These are phyloP conservation scores for Pseudogymnoascus sp. DNA, from an alignment of 2,329 filamentous ascomycete genomes.

Conservation along the genomic window DNA sequence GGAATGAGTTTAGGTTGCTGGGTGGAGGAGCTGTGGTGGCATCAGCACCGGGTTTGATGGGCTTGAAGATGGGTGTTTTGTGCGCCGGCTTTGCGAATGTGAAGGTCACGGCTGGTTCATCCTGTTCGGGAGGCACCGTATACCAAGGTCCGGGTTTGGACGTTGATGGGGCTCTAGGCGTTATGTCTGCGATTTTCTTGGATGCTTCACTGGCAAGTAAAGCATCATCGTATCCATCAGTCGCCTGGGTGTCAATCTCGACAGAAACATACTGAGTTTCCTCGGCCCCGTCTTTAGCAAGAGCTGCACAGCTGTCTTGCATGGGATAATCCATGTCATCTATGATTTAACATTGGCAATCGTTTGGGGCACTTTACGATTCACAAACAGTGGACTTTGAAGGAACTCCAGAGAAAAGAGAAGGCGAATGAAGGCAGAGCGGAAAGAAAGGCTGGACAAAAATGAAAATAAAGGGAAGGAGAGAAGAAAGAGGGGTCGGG, in stretches of 20 bases:
- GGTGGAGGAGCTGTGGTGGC: not conserved
- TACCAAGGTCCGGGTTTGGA: not conserved
- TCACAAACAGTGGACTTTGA: not conserved
- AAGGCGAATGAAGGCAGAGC: not conserved
- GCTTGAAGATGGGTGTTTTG: not conserved
- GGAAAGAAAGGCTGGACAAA: not conserved
- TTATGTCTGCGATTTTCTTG: not conserved
- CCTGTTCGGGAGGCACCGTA: not conserved
- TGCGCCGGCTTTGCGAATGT: not conserved
- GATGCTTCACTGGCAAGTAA: too few species aligned
- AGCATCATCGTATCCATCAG: constrained; percentile 4
- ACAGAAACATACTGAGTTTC: constrained; percentile 21
- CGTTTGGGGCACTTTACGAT: not conserved
- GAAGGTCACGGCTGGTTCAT: not conserved
- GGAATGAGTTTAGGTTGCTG: not conserved
- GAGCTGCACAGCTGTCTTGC: constrained; percentile 13
- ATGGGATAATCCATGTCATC: constrained; percentile 8
- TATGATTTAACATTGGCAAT: too few species aligned
- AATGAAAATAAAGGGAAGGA: not conserved
- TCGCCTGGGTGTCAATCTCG: constrained; percentile 20
- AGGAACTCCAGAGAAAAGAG: not conserved
- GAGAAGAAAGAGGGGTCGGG: not conserved
- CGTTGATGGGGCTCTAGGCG: not conserved
- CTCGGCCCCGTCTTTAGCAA: constrained; percentile 8
- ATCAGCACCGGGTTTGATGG: not conserved